Base-by-base conservation (phyloP, 257 asterid genomes). In the Datura wrightii region DNA sequence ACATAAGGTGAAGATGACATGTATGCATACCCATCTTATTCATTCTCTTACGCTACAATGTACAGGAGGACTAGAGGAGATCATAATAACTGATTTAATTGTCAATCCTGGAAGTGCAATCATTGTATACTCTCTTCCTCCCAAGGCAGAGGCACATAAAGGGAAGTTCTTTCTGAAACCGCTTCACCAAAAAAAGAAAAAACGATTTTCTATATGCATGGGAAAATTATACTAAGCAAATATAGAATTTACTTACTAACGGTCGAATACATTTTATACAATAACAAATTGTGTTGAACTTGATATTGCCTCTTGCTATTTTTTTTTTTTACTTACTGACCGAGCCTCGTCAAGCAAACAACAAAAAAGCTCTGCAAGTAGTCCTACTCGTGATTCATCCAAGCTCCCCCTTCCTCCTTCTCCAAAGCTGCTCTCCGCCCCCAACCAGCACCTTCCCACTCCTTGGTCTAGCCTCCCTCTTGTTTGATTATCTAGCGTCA, bases 1-100 rank as follows among this genome's bases (percentile, higher is more conserved):
- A 36, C n/a, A 63, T 63, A 50, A 81, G 72, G 24, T 81, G 81
- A 74, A 74, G 11, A 74, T 48, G 24, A 74, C 81, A 74, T 24
- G 60, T 48, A 48, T 4, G 44, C 59, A 48, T 74, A 74, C 11
- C 59, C 44, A 13, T 24, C 41, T 48, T 6, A 74, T 48, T 74
- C 44, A 74, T 48, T 74, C 24, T 48, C 41, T 74, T 42, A 24
- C 6, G 60, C 59, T 74, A 74, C 3, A 24, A 48, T 24, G 16
- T 8, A 24, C 13, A 48, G 3, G 60, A 13, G 19, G 11, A 65
- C 46, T 65, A 7, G 9, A 65, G 41, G 41, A 72, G 58, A 46
- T 14, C 37, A 67, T 46, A 1, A 11, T 74, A 74, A 5, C 2
- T 72, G 18, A 31, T 4, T 13, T 72, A 2, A 46, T 46, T 72